Evolutionary conservation across 352 stramenopile genomes (phyloP), one percentile per base, ranked within the genome.

Genomic region (Phytophthora citrophthora): DNA sequence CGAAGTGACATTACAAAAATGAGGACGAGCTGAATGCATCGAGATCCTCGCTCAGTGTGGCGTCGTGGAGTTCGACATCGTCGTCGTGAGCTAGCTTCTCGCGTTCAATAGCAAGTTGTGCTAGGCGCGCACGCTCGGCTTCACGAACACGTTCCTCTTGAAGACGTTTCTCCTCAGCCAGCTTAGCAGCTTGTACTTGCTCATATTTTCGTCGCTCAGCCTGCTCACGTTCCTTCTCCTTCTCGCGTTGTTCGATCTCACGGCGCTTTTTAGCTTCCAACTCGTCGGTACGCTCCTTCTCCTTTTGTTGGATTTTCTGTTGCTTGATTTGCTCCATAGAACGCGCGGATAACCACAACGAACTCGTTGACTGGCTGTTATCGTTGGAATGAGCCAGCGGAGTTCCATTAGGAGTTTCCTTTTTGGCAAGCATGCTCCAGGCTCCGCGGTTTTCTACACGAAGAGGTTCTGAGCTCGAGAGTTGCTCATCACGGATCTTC

Each of bases 251-350:
- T 45, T 94, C 88, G 13, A 61, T 55, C 48, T 94, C 83, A 11
- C 83, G 83, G 23, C 74, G 72, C 52, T 89, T 86, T 51, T 91
- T 73, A 12, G 76, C 79, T 61, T 91, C 80, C 20, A 90, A 57
- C 46, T 93, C 86, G 26, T 94, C 77, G 43, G 54, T 79, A 1
- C 83, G 78, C 34, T 91, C 82, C 52, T 84, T 89, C 24, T 95
- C 87, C 68, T 95, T 91, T 43, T 91, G 85, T 54, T 93, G 82
- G 27, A 94, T 73, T 47, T 95, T 94, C 40, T 95, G 88, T 54
- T 94, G 84, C 58, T 96, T 96, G 47, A 90, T 85, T 51, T 96
- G 84, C 62, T 96, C 88, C 84, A 92, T 92, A 5, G 88, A 92
- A 3, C 86, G 82, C 8, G 86, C 88, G 38, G 82, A 93, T 39